These are phyloP conservation scores for Hypholoma fasciculare DNA, from an alignment of 768 basidiomycete genomes.

Conservation along the genomic window DNA sequence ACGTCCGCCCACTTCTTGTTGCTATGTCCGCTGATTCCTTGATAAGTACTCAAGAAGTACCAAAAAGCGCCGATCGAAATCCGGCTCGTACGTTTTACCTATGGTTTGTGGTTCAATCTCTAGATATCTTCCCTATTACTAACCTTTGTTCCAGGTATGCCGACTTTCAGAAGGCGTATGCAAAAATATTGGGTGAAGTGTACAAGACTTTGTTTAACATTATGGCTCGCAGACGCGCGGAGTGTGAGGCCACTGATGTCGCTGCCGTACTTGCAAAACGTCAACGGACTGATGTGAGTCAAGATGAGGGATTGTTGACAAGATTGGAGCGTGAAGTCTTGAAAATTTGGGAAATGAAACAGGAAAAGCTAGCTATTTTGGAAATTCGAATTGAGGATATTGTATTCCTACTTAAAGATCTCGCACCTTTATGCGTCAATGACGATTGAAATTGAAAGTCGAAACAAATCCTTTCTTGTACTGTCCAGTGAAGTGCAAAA, in stretches of 20 bases:
- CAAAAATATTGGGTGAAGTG: conserved; percentile 69
- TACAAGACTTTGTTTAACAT: conserved; percentile 95
- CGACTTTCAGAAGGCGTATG: conserved; percentile 81
- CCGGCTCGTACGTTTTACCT: conserved; percentile 89
- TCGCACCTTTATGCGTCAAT: conserved; percentile 48
- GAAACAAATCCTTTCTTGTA: no score
- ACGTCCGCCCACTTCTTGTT: conserved; percentile 79
- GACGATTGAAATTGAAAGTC: conserved; percentile 38
- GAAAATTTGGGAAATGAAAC: conserved; percentile 70
- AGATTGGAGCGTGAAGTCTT: conserved; percentile 77
- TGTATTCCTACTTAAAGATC: conserved; percentile 87
- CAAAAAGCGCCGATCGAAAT: conserved; percentile 87
- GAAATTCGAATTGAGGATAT: conserved; percentile 87
- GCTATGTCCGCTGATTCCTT: conserved; percentile 79
- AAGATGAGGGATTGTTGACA: conserved; percentile 68
- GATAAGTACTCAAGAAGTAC: conserved; percentile 91
- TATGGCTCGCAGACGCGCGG: conserved; percentile 66
- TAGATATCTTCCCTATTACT: neutral
- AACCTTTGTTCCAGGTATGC: conserved; percentile 65
- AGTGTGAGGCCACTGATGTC: conserved; percentile 65
- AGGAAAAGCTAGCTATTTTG: conserved; percentile 73
- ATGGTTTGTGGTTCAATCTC: conserved; percentile 52
- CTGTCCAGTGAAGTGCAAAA: no score
- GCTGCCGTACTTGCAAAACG: conserved; percentile 79
- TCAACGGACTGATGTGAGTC: conserved; percentile 81